These are phyloP conservation scores for Heritiera littoralis DNA, from an alignment of 345 rosid species.

Conservation along the genomic window DNA sequence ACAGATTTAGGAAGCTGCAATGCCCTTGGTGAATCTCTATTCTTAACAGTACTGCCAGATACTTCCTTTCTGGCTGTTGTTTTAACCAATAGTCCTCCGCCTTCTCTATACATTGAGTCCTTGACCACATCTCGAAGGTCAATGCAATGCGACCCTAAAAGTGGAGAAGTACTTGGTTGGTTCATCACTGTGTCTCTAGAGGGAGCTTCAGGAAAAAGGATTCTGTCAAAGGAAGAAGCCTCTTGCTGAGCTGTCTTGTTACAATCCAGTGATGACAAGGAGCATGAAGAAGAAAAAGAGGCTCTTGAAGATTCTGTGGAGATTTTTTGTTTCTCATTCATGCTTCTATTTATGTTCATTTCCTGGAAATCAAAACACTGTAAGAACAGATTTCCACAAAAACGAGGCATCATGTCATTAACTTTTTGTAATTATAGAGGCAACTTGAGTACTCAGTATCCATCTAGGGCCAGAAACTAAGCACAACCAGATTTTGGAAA, in stretches of 20 bases:
- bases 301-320: slow-evolving; percentile 81
- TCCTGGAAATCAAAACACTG: slow-evolving; percentile 49
- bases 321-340: slow-evolving; percentile 65
- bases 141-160: slow-evolving; percentile 49
- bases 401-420: background rate
- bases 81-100: slow-evolving; percentile 57
- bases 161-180: slow-evolving; percentile 50
- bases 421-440: background rate
- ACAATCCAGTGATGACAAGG: slow-evolving; percentile 67
- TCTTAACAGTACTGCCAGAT: slow-evolving; percentile 34
- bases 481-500: background rate
- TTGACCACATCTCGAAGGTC: slow-evolving; percentile 82
- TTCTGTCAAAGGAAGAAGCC: slow-evolving; percentile 52
- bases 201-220: slow-evolving; percentile 57
- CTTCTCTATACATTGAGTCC: slow-evolving; percentile 89
- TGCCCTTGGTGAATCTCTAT: slow-evolving; percentile 68
- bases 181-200: slow-evolving; percentile 54
- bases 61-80: slow-evolving; percentile 50
- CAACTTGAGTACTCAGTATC: background rate
- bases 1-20: slow-evolving; percentile 38
- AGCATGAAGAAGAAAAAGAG: slow-evolving; percentile 85
- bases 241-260: slow-evolving; percentile 58
- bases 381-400: slow-evolving; percentile 22
- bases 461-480: background rate
- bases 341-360: slow-evolving; percentile 36